Percentiles rank a stretch among this genome's conserved stretches.
phyloP scores from a whole-genome alignment of 805 yeast genomes.

The Candida andamanensis region DNA sequence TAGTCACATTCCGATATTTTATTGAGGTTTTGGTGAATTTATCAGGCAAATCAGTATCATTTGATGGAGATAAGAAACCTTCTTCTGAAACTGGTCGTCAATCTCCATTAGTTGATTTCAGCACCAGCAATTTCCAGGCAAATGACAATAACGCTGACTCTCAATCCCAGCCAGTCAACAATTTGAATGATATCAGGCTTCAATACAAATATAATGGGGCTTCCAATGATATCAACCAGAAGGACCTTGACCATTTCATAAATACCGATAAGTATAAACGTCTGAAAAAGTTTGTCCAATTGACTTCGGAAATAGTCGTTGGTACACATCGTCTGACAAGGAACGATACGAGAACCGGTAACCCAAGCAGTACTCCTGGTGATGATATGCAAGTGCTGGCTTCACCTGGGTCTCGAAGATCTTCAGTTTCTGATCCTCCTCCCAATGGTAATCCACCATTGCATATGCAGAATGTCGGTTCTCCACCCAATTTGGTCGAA shows the following conservation, averaged over 20 bases:
- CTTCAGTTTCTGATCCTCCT: conserved; percentile 2
- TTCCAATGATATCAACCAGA: conserved; percentile 19
- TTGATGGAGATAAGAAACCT: conserved; percentile 15
- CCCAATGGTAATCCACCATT: conserved; percentile 6
- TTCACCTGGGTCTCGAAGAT: conserved; percentile 5
- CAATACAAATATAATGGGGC: conserved; percentile 20
- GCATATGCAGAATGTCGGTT: not conserved
- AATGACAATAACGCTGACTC: not conserved
- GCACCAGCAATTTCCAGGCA: too few species aligned
- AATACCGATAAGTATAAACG: conserved; percentile 79
- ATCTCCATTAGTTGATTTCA: conserved; percentile 12
- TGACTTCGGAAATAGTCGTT: conserved; percentile 72
- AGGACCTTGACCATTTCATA: conserved; percentile 43
- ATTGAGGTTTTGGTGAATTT: conserved; percentile 80
- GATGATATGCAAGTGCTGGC: conserved; percentile 1
- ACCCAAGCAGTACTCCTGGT: not conserved
- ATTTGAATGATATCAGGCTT: conserved; percentile 15
- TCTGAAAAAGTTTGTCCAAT: conserved; percentile 71
- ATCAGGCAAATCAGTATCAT: conserved; percentile 49
- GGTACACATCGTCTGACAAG: conserved; percentile 63
- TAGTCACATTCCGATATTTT: conserved; percentile 79
- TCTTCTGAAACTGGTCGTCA: conserved; percentile 9
- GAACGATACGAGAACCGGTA: not conserved
- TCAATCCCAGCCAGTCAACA: conserved; percentile 2
- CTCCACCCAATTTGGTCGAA: not conserved